Evolutionary conservation across 352 stramenopile genomes (phyloP), one percentile per base, ranked within the genome.

Genomic region (Phytopythium kandeliae): DNA sequence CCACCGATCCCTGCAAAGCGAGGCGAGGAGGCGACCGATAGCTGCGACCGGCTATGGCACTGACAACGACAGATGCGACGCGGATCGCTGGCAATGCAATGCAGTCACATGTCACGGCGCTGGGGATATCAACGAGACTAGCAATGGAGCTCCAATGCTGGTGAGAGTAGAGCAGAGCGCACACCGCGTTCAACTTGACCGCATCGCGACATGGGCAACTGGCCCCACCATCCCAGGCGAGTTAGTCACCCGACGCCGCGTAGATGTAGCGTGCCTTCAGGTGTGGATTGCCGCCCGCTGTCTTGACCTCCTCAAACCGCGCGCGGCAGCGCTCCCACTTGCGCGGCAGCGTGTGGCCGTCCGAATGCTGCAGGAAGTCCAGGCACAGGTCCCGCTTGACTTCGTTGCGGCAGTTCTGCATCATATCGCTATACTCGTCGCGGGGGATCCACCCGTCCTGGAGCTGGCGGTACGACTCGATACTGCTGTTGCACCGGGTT

Each of bases 391-490:
- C 44, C 19, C 34, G 36, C 22, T 67, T 67, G 12, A 34, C 55
- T 8, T 55, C 45, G 50, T 67, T n/a, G 13, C 59, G 58, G 33
- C 54, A 67, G 2, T 17, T 21, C 55, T 63, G 49, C 31, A 63
- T 43, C 49, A 59, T 53, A 2, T 55, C 45, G 3, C 26, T 47
- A 25, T 58, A 67, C 22, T 57, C 28, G 1, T 48, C 46, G 16
- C 45, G 42, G 12, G 55, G 55, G n/a, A 49, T 51, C 60, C 55
- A 67, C 33, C 40, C 44, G 11, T 34, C 21, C 11, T 57, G 31
- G 0, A 50, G 15, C 19, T 52, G 17, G 1, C 45, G 42, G 11
- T 58, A 50, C 5, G 16, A 24, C 13, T 53, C 15, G 44, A 63
- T 63, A 22, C 53, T 40, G 4, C 4, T 15, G 1, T 37, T 31